Conservation (phyloP, 306 rosid species). For the Citrullus mucosospermus region DNA sequence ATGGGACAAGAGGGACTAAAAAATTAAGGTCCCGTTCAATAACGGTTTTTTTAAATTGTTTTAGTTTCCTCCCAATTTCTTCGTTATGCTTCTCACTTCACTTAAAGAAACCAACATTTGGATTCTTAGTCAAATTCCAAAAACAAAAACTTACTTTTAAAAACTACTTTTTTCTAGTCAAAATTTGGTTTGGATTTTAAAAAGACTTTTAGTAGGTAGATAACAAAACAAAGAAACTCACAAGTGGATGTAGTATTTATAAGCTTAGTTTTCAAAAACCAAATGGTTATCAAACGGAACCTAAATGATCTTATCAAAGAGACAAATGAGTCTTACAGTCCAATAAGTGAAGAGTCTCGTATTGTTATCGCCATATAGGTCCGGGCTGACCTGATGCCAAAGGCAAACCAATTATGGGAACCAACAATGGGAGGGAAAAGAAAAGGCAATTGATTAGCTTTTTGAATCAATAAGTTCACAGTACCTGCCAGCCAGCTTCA, state of each 20-base stretch:
- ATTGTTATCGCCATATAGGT: slow-evolving; percentile 88
- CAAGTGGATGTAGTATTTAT: too few relatives aligned
- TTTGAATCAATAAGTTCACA: background rate
- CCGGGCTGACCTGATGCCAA: slow-evolving; percentile 75
- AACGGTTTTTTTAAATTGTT: background rate
- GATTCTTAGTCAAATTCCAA: background rate
- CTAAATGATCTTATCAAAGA: background rate
- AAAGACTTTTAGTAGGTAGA: too few relatives aligned
- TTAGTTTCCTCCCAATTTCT: background rate
- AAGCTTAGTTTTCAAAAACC: too few relatives aligned
- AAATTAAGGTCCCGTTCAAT: background rate
- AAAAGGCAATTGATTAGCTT: background rate
- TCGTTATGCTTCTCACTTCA: background rate
- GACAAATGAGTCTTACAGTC: slow-evolving; percentile 50
- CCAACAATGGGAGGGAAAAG: background rate
- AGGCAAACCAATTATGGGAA: background rate
- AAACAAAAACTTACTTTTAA: too few relatives aligned
- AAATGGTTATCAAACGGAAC: too few relatives aligned
- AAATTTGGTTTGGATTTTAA: background rate
- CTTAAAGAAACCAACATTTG: too few relatives aligned
- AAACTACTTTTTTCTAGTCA: background rate
- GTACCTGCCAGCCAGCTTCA: slow-evolving; percentile 99
- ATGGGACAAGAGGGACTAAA: background rate
- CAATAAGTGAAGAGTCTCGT: slow-evolving; percentile 95
- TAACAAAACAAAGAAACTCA: too few relatives aligned